Percentiles rank a stretch among this genome's conserved stretches.
Evolutionary conservation across 2,329 filamentous ascomycete species (phyloP).

Genomic region (Sporothrix mexicana): DNA sequence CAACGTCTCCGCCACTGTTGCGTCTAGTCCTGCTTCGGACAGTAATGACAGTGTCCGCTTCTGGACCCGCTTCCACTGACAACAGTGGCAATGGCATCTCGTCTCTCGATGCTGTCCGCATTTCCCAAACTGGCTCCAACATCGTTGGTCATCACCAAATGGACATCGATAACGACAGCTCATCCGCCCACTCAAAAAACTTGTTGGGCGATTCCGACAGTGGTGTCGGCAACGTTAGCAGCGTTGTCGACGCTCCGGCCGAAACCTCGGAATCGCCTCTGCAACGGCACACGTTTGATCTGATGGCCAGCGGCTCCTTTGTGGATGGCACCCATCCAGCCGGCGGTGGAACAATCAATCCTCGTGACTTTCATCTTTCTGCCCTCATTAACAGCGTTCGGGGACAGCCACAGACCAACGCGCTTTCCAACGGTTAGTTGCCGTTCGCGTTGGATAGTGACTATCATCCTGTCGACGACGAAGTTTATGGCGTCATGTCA

Average conservation of each 20-base stretch:
- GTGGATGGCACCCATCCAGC: neutral
- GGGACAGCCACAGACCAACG: neutral
- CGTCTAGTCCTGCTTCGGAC: neutral
- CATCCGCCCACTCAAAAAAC: neutral
- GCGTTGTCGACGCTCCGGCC: neutral
- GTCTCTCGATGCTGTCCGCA: neutral
- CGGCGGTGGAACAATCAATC: neutral
- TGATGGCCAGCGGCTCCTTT: neutral
- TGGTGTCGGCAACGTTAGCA: neutral
- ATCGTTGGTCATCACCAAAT: neutral
- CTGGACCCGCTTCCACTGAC: too few species aligned
- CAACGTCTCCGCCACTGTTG: neutral
- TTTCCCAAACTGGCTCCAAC: neutral
- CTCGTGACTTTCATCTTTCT: neutral
- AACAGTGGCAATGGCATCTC: neutral
- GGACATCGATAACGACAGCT: neutral
- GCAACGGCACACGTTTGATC: neutral
- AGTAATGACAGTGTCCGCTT: neutral
- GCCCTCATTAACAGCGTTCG: neutral
- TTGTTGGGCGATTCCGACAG: neutral
- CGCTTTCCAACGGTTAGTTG: neutral
- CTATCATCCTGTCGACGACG: neutral
- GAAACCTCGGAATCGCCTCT: neutral
- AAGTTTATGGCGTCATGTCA: neutral
- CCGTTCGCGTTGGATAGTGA: neutral